Evolutionary conservation across 108 stramenopile species (phyloP).

Genomic region (Fragilariopsis cylindrus): DNA sequence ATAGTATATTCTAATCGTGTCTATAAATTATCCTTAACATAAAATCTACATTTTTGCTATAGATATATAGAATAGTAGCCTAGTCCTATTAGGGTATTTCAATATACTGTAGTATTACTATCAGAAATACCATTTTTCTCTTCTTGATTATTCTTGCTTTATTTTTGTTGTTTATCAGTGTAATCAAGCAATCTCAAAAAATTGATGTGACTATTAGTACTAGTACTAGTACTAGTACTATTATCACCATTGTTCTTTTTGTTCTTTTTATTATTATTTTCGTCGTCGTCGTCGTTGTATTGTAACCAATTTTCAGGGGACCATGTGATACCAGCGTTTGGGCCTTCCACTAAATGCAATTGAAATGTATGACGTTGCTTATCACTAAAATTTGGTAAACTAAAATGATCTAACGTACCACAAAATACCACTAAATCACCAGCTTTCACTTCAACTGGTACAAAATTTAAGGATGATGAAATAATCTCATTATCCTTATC

Average conservation of each 20-base stretch:
- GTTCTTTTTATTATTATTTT: not conserved
- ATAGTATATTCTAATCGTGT: too few relatives aligned
- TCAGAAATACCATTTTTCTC: too few relatives aligned
- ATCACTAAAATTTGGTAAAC: constrained; percentile 75
- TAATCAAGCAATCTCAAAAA: constrained; percentile 12
- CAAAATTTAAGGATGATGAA: constrained; percentile 51
- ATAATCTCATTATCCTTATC: not conserved
- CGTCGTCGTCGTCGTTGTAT: constrained; percentile 39
- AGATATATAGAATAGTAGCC: too few relatives aligned
- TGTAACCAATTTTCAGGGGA: constrained; percentile 90
- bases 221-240: not conserved
- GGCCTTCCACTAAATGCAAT: constrained; percentile 88
- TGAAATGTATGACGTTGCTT: constrained; percentile 89
- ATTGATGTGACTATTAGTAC: not conserved
- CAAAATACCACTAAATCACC: constrained; percentile 87
- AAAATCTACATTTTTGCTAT: too few relatives aligned
- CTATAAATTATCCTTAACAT: too few relatives aligned
- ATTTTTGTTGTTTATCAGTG: not conserved
- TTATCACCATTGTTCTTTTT: not conserved
- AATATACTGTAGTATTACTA: too few relatives aligned
- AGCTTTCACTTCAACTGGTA: constrained; percentile 84
- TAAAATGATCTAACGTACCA: constrained; percentile 89
- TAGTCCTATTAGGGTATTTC: too few relatives aligned
- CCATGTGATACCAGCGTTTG: constrained; percentile 70
- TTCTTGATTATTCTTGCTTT: too few relatives aligned